phyloP scores from a whole-genome alignment of 106 monocot genomes.

The Posidonia australis region DNA sequence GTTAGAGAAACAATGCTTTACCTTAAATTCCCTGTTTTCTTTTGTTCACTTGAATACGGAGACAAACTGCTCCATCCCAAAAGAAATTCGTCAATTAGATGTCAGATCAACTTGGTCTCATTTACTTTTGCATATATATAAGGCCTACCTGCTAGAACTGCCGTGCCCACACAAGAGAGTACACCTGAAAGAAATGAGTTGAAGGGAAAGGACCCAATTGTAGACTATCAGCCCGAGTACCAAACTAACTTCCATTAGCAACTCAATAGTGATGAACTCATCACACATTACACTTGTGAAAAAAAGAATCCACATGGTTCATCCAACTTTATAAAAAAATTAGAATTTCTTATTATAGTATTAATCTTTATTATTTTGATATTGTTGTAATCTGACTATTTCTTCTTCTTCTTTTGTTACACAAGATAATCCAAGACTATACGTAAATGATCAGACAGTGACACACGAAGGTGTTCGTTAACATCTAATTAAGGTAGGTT shows the following conservation, averaged over 20 bases:
- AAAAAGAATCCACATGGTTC: no score
- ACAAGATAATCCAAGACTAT: no score
- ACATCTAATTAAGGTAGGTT: no score
- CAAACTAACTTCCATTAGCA: background rate
- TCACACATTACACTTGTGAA: background rate
- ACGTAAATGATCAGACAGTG: no score
- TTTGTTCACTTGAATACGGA: slow-evolving; percentile 99
- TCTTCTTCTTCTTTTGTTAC: no score
- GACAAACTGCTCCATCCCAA: slow-evolving; percentile 58
- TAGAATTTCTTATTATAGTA: no score
- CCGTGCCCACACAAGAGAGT: slow-evolving; percentile 84
- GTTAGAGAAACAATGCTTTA: slow-evolving; percentile 11
- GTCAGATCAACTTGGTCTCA: background rate
- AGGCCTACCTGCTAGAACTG: slow-evolving; percentile 69
- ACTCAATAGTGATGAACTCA: background rate
- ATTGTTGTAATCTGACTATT: no score
- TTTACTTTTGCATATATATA: background rate
- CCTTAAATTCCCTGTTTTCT: slow-evolving; percentile 99
- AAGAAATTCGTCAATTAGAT: background rate
- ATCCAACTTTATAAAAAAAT: no score
- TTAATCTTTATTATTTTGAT: no score
- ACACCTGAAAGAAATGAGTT: slow-evolving; percentile 96
- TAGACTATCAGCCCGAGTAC: slow-evolving; percentile 48
- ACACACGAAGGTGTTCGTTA: no score
- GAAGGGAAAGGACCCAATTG: slow-evolving; percentile 97